Evolutionary conservation across 352 stramenopile species (phyloP).

Genomic region (Globisporangium uncinulatum): DNA sequence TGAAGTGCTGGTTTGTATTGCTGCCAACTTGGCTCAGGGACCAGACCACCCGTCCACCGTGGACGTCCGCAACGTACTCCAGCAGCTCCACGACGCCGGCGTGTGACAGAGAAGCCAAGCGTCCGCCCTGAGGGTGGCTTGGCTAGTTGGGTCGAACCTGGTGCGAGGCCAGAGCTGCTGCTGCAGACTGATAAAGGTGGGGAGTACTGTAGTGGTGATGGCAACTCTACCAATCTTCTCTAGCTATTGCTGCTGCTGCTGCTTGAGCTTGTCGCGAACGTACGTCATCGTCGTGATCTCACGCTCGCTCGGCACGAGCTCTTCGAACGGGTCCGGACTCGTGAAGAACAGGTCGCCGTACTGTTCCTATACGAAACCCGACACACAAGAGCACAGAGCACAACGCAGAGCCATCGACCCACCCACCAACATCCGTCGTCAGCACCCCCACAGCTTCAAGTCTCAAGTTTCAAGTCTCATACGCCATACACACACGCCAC

Average conservation of each 20-base stretch:
- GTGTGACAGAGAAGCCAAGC: too few species aligned
- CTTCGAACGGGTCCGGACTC: slow-evolving; percentile 61
- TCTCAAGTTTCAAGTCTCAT: too few species aligned
- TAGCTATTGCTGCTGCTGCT: slow-evolving; percentile 10
- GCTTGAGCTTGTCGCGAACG: slow-evolving; percentile 10
- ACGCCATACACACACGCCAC: neutral
- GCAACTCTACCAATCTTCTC: too few species aligned
- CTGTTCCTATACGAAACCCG: slow-evolving; percentile 23
- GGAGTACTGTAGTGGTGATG: too few species aligned
- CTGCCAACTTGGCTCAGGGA: slow-evolving; percentile 19
- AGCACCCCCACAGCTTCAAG: too few species aligned
- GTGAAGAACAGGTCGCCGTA: slow-evolving; percentile 65
- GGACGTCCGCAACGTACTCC: slow-evolving; percentile 47
- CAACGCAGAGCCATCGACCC: too few species aligned
- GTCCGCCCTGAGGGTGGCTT: too few species aligned
- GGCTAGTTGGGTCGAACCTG: too few species aligned
- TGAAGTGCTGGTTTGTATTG: too few species aligned
- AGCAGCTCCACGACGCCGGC: slow-evolving; percentile 40
- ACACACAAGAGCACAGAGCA: too few species aligned
- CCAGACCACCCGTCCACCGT: slow-evolving; percentile 50
- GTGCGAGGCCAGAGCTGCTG: neutral
- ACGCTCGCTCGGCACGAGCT: slow-evolving; percentile 43
- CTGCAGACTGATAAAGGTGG: too few species aligned
- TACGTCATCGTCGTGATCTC: slow-evolving; percentile 66
- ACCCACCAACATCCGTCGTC: too few species aligned